These are phyloP conservation scores for Daldinia sp. DNA, from an alignment of 2,329 filamentous ascomycete species.

Conservation along the genomic window DNA sequence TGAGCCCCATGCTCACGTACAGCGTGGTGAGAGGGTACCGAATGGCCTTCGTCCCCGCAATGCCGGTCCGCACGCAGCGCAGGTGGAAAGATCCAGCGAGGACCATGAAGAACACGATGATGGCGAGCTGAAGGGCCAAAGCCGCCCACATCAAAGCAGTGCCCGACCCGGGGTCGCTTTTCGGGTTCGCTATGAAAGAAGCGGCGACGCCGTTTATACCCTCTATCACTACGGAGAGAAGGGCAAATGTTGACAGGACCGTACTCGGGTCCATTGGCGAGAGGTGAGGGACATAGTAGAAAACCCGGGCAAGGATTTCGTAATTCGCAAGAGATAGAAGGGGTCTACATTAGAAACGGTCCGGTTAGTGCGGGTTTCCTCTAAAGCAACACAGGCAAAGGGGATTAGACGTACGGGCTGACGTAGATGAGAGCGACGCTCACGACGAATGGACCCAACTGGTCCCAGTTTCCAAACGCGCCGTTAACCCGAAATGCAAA, in stretches of 20 bases:
- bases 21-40: conserved; percentile 53
- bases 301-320: not conserved
- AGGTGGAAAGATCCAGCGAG: conserved; percentile 25
- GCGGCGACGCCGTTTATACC: conserved; percentile 52
- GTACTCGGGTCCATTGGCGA: conserved; percentile 62
- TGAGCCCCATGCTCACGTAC: conserved; percentile 55
- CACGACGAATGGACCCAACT: conserved; percentile 20
- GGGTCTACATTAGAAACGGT: not conserved
- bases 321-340: not conserved
- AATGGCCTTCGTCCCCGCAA: conserved; percentile 48
- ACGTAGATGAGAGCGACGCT: conserved; percentile 35
- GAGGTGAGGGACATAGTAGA: not conserved
- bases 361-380: not conserved
- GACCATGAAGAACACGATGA: conserved; percentile 37
- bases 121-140: conserved; percentile 30
- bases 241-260: conserved; percentile 61
- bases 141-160: conserved; percentile 38
- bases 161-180: conserved; percentile 13
- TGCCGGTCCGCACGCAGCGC: conserved; percentile 17
- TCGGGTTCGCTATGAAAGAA: conserved; percentile 23
- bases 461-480: conserved; percentile 25
- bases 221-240: conserved; percentile 55
- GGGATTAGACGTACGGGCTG: conserved; percentile 49
- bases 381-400: conserved; percentile 70
- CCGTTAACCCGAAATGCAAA: conserved; percentile 24